Conservation (phyloP, 1,284 basidiomycete species). For the Testicularia cyperi region DNA sequence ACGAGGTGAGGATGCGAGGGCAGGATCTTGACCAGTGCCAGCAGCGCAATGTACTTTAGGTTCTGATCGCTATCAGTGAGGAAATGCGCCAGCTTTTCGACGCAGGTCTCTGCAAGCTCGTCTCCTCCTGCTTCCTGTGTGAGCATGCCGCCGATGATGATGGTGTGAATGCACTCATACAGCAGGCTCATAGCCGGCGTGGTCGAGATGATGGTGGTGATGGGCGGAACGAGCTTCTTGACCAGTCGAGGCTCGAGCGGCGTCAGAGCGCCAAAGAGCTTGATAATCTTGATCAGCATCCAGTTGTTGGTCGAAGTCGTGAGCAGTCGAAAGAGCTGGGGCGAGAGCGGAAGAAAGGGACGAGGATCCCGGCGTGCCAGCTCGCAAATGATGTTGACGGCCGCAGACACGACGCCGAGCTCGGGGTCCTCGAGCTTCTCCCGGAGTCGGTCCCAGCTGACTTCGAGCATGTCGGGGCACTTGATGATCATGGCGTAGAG, state of each 20-base stretch:
- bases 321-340: conserved; percentile 89
- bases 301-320: conserved; percentile 96
- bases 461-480: conserved; percentile 46
- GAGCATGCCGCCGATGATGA: conserved; percentile 95
- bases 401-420: conserved; percentile 80
- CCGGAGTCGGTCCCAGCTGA: conserved; percentile 65
- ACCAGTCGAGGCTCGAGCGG: conserved; percentile 90
- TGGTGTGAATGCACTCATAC: conserved; percentile 97
- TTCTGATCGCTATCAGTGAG: conserved; percentile 93
- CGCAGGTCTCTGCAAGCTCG: conserved; percentile 80
- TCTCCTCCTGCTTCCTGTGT: conserved; percentile 61
- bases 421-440: conserved; percentile 66
- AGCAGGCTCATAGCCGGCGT: conserved; percentile 92
- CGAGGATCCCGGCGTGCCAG: conserved; percentile 65
- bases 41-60: conserved; percentile 86
- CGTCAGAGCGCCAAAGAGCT: conserved; percentile 66
- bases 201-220: conserved; percentile 90
- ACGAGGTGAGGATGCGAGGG: conserved; percentile 88
- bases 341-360: conserved; percentile 65
- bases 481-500: conserved; percentile 65
- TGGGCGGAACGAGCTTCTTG: conserved; percentile 86
- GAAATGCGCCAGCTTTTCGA: conserved; percentile 89
- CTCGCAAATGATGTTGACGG: conserved; percentile 93
- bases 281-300: conserved; percentile 99
- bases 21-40: conserved; percentile 93